These are phyloP conservation scores for Flaveria linearis DNA, from an alignment of 129 eudicot genomes.

Conservation along the genomic window DNA sequence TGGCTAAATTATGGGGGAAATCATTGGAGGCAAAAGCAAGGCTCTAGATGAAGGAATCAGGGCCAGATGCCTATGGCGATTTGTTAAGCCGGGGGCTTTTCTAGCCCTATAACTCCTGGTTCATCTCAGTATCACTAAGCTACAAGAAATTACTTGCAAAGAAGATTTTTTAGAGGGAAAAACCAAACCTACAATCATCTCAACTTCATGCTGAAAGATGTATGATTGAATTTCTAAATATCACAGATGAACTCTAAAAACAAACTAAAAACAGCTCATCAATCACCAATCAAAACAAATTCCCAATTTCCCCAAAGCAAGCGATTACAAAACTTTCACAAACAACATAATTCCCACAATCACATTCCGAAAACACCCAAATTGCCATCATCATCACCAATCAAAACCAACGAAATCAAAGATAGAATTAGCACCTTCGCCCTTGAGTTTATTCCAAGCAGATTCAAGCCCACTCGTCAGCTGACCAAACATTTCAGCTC, in stretches of 20 bases:
- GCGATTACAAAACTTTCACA: background rate
- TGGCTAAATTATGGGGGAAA: background rate
- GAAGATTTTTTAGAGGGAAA: background rate
- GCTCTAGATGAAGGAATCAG: background rate
- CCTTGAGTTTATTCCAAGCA: slow-evolving; percentile 94
- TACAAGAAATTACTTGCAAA: background rate
- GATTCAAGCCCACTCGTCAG: slow-evolving; percentile 84
- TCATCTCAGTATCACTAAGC: background rate
- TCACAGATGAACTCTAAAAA: background rate
- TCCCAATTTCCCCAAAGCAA: background rate
- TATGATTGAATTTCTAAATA: background rate
- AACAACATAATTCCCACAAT: background rate
- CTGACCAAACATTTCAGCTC: slow-evolving; percentile 98
- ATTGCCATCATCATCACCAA: background rate
- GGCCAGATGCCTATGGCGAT: no score
- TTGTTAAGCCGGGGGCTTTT: no score
- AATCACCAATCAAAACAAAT: background rate
- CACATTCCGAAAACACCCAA: background rate
- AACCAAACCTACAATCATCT: background rate
- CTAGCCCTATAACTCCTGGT: no score
- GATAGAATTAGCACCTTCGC: slow-evolving; percentile 58
- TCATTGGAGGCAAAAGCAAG: background rate
- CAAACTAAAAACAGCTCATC: background rate
- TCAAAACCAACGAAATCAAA: background rate
- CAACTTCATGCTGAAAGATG: background rate